A percentile compares a stretch with the other conserved stretches of the same genome.
Conservation (phyloP, 164 flowering plant species). For the Berberis thunbergii region DNA sequence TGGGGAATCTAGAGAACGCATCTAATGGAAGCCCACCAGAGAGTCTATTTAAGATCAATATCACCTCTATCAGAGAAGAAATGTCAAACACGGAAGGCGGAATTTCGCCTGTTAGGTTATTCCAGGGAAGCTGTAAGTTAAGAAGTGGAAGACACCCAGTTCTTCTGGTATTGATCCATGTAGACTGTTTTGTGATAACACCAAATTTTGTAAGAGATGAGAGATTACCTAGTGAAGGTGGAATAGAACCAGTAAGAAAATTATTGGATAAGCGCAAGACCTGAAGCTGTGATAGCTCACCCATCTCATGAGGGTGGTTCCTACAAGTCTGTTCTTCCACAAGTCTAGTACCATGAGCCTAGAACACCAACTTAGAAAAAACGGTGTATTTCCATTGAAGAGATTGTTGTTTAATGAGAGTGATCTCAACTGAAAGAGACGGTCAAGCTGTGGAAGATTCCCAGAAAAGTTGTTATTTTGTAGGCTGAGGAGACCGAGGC, state of each 20-base stretch:
- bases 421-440: conserved; percentile 4
- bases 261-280: conserved; percentile 11
- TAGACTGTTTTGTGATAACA: conserved; percentile 1
- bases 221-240: conserved; percentile 9
- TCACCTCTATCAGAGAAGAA: conserved; percentile 4
- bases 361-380: conserved; percentile 7
- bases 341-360: conserved; percentile 4
- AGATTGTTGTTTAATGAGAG: conserved; percentile 7
- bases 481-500: conserved; percentile 4
- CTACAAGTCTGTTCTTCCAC: conserved; percentile 8
- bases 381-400: conserved; percentile 11
- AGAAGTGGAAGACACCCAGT: conserved; percentile 1
- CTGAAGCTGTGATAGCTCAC: conserved; percentile 4
- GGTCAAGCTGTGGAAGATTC: conserved; percentile 9
- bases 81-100: conserved; percentile 4
- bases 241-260: conserved; percentile 6
- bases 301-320: conserved; percentile 9
- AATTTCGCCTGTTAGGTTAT: conserved; percentile 7
- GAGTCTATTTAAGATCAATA: conserved; percentile 1
- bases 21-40: conserved; percentile 11
- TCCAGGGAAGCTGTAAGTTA: not conserved
- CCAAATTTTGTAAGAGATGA: conserved; percentile 2
- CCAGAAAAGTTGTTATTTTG: conserved; percentile 10
- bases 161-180: conserved; percentile 10
- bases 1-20: conserved; percentile 8